Evolutionary conservation across 1,284 basidiomycete genomes (phyloP).

Genomic region (Ganoderma boninense): DNA sequence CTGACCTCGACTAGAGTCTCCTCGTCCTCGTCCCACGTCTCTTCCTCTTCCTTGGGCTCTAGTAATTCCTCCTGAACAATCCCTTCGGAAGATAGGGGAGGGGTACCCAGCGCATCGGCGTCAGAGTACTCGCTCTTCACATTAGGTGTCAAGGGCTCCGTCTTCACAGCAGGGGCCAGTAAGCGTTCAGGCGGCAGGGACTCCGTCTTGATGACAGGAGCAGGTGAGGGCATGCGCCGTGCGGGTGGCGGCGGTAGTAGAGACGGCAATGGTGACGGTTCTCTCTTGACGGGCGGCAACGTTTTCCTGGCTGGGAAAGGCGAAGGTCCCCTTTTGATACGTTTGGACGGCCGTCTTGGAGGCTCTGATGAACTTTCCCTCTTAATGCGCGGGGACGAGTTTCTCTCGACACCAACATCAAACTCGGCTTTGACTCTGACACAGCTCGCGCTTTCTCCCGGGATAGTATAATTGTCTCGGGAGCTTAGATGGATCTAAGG

Average conservation of each 20-base stretch:
- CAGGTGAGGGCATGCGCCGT: background rate
- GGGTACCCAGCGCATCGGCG: too few relatives aligned
- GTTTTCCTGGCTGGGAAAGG: background rate
- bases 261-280: background rate
- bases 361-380: background rate
- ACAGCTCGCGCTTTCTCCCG: background rate
- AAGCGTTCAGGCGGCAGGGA: background rate
- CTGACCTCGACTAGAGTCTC: slow-evolving; percentile 22
- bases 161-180: background rate
- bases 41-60: slow-evolving; percentile 9
- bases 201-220: background rate
- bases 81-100: background rate
- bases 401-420: background rate
- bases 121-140: slow-evolving; percentile 6
- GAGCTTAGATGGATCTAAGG: slow-evolving; percentile 17
- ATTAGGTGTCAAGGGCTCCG: background rate
- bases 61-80: background rate
- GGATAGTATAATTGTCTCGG: slow-evolving; percentile 12
- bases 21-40: slow-evolving; percentile 3
- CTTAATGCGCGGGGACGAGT: slow-evolving; percentile 3
- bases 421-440: slow-evolving; percentile 3
- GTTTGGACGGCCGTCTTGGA: background rate
- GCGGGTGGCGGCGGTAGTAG: background rate
- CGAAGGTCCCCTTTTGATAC: slow-evolving; percentile 1
- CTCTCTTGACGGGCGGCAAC: background rate